Base-by-base conservation (phyloP, 2,329 filamentous ascomycete species). In the Furcasterigmium sp. region DNA sequence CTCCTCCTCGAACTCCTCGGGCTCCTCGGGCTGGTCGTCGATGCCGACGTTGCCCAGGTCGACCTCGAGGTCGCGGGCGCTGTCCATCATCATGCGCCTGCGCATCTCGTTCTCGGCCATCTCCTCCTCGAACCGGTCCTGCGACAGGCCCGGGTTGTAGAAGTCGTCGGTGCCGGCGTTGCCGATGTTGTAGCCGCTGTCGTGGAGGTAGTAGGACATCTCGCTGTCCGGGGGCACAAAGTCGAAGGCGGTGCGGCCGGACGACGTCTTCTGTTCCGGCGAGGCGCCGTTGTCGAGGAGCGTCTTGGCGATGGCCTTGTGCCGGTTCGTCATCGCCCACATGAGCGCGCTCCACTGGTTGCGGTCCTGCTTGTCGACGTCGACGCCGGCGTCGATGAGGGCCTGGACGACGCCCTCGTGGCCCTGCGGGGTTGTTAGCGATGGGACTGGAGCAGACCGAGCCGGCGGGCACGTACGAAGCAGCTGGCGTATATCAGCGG, bases 281-380 rank as follows among this genome's bases (percentile, higher is more conserved):
- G 91, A 95, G 17, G 93, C 93, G 14, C 91, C 91, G 56, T 93
- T 87, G 61, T 98, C 91, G 26, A 98, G 77, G 14, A 98, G 71
- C 10, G 90, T 75, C 65, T 97, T 97, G 28, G 91, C 91, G 53
- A 98, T 98, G 38, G 83, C 84, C 67, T 97, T 97, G 67, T 98
- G 93, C 45, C 91, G 75, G 64, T 98, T 98, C 44, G 93, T 98
- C 88, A 97, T 97, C 39, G 93, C 91, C 93, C 93, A 98, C 91
- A 98, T 98, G 48, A 98, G 74, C 13, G 93, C 87, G 56, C 88
- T 97, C 93, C 93, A 98, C 59, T 94, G 85, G 60, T 97, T 97
- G 50, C 85, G 87, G 61, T 98, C 93, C 64, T 97, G 91, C 56
- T 85, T 85, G 67, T 98, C 90, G 41, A 97, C 90, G 55, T 89